phyloP scores from a whole-genome alignment of 805 yeast species.

The Pichia cephalocereana region DNA sequence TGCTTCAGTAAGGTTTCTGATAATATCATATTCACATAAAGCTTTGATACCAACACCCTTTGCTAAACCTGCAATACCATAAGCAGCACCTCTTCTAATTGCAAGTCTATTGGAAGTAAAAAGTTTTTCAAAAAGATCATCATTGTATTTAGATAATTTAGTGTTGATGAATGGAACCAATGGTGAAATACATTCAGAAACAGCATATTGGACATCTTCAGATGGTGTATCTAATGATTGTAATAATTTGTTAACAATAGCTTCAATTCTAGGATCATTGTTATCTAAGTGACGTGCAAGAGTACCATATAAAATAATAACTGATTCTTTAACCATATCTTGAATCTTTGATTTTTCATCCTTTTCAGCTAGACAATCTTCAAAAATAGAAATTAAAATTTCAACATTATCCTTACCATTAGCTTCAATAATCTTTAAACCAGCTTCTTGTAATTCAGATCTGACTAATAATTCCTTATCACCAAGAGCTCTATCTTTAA shows the following conservation, averaged over 20 bases:
- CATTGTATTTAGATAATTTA: constrained; percentile 45
- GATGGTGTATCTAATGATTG: constrained; percentile 78
- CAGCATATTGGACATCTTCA: constrained; percentile 82
- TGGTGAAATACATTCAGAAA: constrained; percentile 80
- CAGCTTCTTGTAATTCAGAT: constrained; percentile 84
- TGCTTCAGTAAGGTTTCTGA: constrained; percentile 68
- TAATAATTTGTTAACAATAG: constrained; percentile 61
- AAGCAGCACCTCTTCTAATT: constrained; percentile 88
- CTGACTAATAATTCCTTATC: constrained; percentile 68
- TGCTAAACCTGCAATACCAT: constrained; percentile 89
- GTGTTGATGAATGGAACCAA: constrained; percentile 52
- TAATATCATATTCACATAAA: constrained; percentile 65
- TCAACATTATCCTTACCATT: constrained; percentile 68
- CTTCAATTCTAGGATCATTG: constrained; percentile 54
- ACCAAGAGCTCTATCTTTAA: constrained; percentile 54
- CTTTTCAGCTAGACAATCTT: constrained; percentile 46
- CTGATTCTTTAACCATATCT: constrained; percentile 65
- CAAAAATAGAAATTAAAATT: constrained; percentile 71
- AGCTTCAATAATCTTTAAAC: constrained; percentile 54
- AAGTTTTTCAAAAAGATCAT: constrained; percentile 48
- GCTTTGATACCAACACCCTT: constrained; percentile 83
- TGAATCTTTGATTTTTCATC: constrained; percentile 39
- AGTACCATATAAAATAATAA: constrained; percentile 82
- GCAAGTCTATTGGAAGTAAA: constrained; percentile 41
- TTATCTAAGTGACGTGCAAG: constrained; percentile 74